Evolutionary conservation across 2,329 filamentous ascomycete species (phyloP), one percentile per base, ranked within the genome.

Genomic region (Colletotrichum melonis): DNA sequence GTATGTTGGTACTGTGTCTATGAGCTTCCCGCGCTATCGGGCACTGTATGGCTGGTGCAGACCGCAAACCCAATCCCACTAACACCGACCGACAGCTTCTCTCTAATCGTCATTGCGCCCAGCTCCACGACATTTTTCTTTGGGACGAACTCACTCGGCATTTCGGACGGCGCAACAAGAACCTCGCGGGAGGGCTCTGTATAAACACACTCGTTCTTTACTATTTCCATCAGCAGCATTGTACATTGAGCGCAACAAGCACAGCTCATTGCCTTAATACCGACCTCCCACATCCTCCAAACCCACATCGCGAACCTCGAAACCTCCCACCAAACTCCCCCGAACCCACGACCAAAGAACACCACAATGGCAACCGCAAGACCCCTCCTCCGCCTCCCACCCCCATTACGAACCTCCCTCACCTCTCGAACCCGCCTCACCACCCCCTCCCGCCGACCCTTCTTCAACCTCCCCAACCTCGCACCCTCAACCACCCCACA

Each of bases 401-500:
- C 63, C 19, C 63, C 70, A 4, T 55, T 67, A 11, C n/a, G 38
- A 55, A 54, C 9, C 42, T 22, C 5, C n/a, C 22, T 19, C 65
- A 14, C 65, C 42, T 14, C 16, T 7, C 42, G 22, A 19, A 30
- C 67, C 28, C 26, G 9, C 57, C 30, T 46, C 55, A 56, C 30
- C 42, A 54, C 46, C 49, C 24, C 30, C 46, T 5, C 26, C 52
- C 19, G 63, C n/a, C 69, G 74, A 11, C 54, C 52, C 66, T 76
- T 76, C 74, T 76, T 76, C 73, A 67, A 68, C 59, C 69, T 76
- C 14, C 74, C 74, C 28, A 69, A 69, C 83, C 67, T 77, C 49
- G 57, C 75, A 24, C 78, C 42, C 75, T 82, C 22, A 78, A 80
- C 14, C 74, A 75, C 73, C 74, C 77, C 77, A 70, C 94, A 95